Base-by-base conservation (phyloP, 768 basidiomycete species). In the Gymnopilus dilepis region DNA sequence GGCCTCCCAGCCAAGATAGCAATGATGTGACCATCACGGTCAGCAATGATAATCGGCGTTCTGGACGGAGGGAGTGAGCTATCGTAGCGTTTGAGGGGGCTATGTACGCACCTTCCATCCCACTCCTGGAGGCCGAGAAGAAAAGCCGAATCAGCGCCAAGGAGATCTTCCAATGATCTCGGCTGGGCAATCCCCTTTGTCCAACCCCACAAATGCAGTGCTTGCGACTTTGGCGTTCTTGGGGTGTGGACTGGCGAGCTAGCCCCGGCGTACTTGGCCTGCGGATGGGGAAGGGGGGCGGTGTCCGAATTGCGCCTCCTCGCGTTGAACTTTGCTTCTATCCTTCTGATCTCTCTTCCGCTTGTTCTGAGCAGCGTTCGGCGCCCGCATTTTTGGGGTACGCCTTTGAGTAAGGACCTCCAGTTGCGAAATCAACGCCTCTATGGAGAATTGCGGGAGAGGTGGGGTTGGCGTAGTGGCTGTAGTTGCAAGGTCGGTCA, bases 1-100 rank as follows among this genome's bases (percentile, higher is more conserved):
- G 57, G 57, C 11, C 40, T 26, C 1, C 60, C 60, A 15, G 56
- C 63, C 7, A 56, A 28, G 21, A 61, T 41, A 3, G 28, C 63
- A 13, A 65, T 28, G 17, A 65, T 40, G 3, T 28, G 30, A 4
- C 42, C 56, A 3, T 47, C 12, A 0, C 6, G 17, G 24, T 61
- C 60, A 0, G 61, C 26, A 12, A 65, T 33, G 0, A 50, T 41
- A 15, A 38, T 61, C 1, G 63, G 48, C 0, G 55, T 61, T 1
- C 56, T 58, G 1, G 1, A 24, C 13, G n/a, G n/a, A 38, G 15
- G 4, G 24, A 6, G 4, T 40, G 6, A 34, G 17, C 21, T 7
- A n/a, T 4, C 5, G 5, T 8, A 48, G n/a, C 17, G 9, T 28
- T n/a, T 0, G 13, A 13, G 12, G 4, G 17, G 19, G 11, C 21